Evolutionary conservation across 2,329 filamentous ascomycete genomes (phyloP), one percentile per base, ranked within the genome.

Genomic region (Teratosphaeria gauchensis): DNA sequence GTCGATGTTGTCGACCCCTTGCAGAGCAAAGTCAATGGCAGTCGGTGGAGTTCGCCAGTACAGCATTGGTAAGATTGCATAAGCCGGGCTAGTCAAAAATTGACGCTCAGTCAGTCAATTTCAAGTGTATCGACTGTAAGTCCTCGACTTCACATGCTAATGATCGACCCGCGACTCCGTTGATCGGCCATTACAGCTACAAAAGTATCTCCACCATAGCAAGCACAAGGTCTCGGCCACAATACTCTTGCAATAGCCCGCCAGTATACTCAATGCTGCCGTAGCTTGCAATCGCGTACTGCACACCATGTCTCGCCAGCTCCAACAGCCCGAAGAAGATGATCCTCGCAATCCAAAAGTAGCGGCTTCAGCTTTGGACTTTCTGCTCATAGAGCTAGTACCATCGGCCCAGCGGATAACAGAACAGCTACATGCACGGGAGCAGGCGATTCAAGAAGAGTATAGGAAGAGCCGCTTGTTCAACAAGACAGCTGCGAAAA

Each of bases 311-410:
- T 59, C 58, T 51, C 58, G 58, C 16, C 55, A 51, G 16, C 28
- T 51, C 12, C 58, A 54, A 51, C 56, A 38, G 30, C n/a, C 42
- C 16, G 38, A 35, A 9, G 28, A 53, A 21, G 66, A 68, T 59
- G 64, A 68, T 55, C 55, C 63, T 51, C 59, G 62, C 33, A 64
- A 66, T 58, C 68, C 71, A 56, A 71, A 70, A 64, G 59, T 96
- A 67, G 87, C 84, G 76, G 84, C 87, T 59, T 94, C 92, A 54
- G 91, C 89, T 72, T 85, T 99, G 68, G 94, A 99, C 75, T 88
- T 99, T 67, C 84, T 99, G 58, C 84, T 99, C 67, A 97, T 97
- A 72, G 94, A 99, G 78, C 84, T 99, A 58, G 94, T 99, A 16
- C 94, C 94, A 46, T 87, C 97, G 79, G 89, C 92, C 4, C 90